phyloP scores from a whole-genome alignment of 2,329 filamentous ascomycete species.

The Aspergillus latus region DNA sequence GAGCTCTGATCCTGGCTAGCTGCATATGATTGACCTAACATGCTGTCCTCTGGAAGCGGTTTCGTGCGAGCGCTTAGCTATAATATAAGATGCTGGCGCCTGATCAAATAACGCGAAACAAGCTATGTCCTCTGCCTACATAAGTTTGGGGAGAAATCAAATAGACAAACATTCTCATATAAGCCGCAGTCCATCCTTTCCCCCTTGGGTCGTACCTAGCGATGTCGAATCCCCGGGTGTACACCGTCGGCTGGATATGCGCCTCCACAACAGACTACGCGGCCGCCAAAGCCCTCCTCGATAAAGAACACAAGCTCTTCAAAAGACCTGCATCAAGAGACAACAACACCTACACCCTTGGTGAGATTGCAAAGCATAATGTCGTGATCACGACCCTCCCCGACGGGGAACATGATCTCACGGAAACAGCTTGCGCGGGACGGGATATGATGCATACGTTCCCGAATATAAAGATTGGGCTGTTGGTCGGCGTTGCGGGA shows the following conservation, averaged over 20 bases:
- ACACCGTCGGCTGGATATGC: slow-evolving; percentile 31
- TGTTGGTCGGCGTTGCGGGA: slow-evolving; percentile 29
- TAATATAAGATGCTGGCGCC: no score
- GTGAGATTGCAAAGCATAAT: slow-evolving; percentile 27
- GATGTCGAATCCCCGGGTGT: slow-evolving; percentile 12
- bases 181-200: no score
- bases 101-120: no score
- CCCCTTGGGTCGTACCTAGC: no score
- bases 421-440: slow-evolving; percentile 20
- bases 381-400: slow-evolving; percentile 27
- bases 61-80: no score
- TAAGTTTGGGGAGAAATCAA: no score
- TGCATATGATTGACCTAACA: no score
- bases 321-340: slow-evolving; percentile 14
- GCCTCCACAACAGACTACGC: slow-evolving; percentile 27
- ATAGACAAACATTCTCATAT: no score
- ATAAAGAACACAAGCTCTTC: slow-evolving; percentile 19
- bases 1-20: no score
- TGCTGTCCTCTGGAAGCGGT: no score
- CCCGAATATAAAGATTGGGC: slow-evolving; percentile 17
- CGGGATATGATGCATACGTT: slow-evolving; percentile 26
- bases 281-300: slow-evolving; percentile 27
- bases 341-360: slow-evolving; percentile 28
- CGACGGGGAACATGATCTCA: slow-evolving; percentile 24
- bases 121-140: no score